Conservation (phyloP, 768 basidiomycete species). For the Tylopilus vinaceipallidus region DNA sequence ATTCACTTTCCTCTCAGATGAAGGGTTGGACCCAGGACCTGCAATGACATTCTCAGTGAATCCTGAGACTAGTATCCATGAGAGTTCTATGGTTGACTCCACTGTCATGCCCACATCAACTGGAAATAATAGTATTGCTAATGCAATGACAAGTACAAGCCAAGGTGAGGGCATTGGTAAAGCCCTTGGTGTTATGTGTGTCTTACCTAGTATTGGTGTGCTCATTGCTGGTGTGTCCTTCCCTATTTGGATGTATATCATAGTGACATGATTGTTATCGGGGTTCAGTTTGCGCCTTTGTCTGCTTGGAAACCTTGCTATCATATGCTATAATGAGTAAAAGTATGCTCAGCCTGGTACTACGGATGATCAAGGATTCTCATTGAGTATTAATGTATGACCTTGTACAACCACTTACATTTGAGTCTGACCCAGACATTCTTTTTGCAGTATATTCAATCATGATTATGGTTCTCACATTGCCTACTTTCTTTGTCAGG, state of each 20-base stretch:
- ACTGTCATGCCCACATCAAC: conserved; percentile 62
- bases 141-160: conserved; percentile 11
- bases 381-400: conserved; percentile 11
- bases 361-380: not conserved
- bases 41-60: conserved; percentile 57
- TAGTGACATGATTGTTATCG: not conserved
- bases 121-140: conserved; percentile 41
- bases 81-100: conserved; percentile 56
- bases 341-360: not conserved
- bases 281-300: conserved; percentile 10
- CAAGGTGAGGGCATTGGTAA: not conserved
- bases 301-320: conserved; percentile 9
- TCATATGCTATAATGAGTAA: conserved; percentile 10
- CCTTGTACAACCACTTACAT: not conserved
- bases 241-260: conserved; percentile 5
- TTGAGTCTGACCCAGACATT: not conserved
- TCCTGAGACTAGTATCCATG: conserved; percentile 27
- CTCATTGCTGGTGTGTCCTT: conserved; percentile 17
- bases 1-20: conserved; percentile 63
- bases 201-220: conserved; percentile 9
- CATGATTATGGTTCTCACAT: too few relatives aligned
- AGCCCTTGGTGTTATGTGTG: conserved; percentile 7
- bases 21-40: conserved; percentile 32
- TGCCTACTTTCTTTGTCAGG: too few relatives aligned
- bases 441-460: too few relatives aligned